Percentiles rank a stretch among this genome's conserved stretches.
Evolutionary conservation across 345 rosid genomes (phyloP).

Genomic region (Jatropha curcas): DNA sequence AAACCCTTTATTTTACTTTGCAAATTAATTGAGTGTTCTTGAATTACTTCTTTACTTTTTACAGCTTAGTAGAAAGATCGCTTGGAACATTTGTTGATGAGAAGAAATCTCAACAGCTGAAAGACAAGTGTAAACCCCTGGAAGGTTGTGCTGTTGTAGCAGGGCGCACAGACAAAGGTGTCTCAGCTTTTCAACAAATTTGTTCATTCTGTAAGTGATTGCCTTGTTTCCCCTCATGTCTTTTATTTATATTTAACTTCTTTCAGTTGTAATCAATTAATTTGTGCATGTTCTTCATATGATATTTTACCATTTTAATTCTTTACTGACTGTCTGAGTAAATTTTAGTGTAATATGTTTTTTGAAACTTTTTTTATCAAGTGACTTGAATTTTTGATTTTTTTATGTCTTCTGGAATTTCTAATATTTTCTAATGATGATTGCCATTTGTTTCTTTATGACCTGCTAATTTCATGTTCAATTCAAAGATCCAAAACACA

Average conservation of each 20-base stretch:
- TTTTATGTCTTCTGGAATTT: not conserved
- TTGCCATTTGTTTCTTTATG: not conserved
- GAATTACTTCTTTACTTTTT: not conserved
- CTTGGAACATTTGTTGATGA: slow-evolving; percentile 90
- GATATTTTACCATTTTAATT: not conserved
- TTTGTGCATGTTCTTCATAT: not conserved
- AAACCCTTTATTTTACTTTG: not conserved
- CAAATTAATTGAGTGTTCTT: not conserved
- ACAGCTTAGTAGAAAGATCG: slow-evolving; percentile 72
- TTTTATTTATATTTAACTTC: not conserved
- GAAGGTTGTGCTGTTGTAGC: slow-evolving; percentile 88
- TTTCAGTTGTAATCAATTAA: not conserved
- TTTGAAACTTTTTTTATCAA: not conserved
- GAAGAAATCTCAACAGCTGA: slow-evolving; percentile 74
- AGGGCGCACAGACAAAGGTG: slow-evolving; percentile 98
- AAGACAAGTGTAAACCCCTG: slow-evolving; percentile 67
- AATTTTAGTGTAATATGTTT: not conserved
- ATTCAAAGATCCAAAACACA: no score
- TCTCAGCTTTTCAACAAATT: slow-evolving; percentile 89
- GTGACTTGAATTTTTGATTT: not conserved
- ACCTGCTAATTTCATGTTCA: not conserved
- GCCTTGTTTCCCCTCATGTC: not conserved
- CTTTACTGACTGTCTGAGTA: not conserved
- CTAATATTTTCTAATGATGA: not conserved
- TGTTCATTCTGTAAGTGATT: slow-evolving; percentile 89